Conservation (phyloP, 192 early-diverging fungal species). For the Coemansia aciculifera region DNA sequence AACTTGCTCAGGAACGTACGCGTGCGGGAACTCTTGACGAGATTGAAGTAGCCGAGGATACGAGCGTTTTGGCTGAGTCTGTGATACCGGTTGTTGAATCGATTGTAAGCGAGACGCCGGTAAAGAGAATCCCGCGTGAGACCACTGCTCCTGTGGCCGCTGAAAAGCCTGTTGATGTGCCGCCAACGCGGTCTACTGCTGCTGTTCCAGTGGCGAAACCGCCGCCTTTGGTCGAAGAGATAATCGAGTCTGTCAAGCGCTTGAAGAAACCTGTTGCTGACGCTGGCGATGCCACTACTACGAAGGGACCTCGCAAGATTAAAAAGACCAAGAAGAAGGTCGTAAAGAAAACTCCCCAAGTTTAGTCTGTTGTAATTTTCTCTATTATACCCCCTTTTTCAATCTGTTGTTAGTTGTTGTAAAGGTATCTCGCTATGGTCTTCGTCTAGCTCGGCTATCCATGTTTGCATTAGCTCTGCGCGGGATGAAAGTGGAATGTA, state of each 20-base stretch:
- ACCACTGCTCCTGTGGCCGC: neutral
- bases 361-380: slow-evolving; percentile 3
- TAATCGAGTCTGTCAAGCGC: slow-evolving; percentile 12
- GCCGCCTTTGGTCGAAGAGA: slow-evolving; percentile 11
- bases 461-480: slow-evolving; percentile 12
- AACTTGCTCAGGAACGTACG: slow-evolving; percentile 50
- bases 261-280: slow-evolving; percentile 25
- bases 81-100: neutral
- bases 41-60: neutral
- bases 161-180: slow-evolving; percentile 5
- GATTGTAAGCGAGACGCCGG: neutral
- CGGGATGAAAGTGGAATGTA: slow-evolving; percentile 22
- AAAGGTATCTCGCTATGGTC: neutral
- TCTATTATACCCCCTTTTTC: slow-evolving; percentile 5
- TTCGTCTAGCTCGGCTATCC: slow-evolving; percentile 17
- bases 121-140: neutral
- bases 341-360: slow-evolving; percentile 32
- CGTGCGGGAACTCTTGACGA: slow-evolving; percentile 10
- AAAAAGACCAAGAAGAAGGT: slow-evolving; percentile 47
- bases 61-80: neutral
- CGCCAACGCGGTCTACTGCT: neutral
- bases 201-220: neutral
- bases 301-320: slow-evolving; percentile 43
- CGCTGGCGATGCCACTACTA: neutral
- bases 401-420: neutral